Conservation (phyloP, 129 eudicot genomes). For the Heracleum sosnowskyi region DNA sequence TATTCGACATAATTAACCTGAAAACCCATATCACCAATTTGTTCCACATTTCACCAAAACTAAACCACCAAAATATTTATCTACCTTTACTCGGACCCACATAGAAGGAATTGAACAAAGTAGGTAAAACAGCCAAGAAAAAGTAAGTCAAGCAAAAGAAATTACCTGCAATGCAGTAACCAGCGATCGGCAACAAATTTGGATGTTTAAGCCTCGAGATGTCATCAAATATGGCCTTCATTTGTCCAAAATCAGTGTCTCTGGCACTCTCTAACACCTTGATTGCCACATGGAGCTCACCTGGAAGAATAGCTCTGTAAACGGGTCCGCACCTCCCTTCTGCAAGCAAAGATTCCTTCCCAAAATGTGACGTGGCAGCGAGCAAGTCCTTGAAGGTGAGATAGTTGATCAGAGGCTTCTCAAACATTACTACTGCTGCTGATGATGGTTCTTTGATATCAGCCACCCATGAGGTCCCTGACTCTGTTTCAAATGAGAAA, state of each 20-base stretch:
- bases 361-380: conserved; percentile 93
- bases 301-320: conserved; percentile 91
- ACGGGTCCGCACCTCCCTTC: conserved; percentile 97
- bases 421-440: conserved; percentile 81
- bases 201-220: conserved; percentile 69
- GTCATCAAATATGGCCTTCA: conserved; percentile 58
- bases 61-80: not conserved
- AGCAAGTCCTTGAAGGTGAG: conserved; percentile 79
- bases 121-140: not conserved
- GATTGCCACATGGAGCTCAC: conserved; percentile 95
- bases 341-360: conserved; percentile 72
- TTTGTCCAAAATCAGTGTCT: conserved; percentile 41
- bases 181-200: conserved; percentile 67
- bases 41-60: too few relatives aligned
- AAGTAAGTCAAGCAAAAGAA: not conserved
- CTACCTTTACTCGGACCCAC: not conserved
- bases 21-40: not conserved
- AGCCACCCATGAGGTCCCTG: conserved; percentile 94
- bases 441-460: conserved; percentile 74
- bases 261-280: conserved; percentile 77
- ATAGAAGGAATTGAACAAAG: not conserved
- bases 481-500: conserved; percentile 80
- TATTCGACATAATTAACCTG: not conserved
- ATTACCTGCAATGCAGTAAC: conserved; percentile 96
- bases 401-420: conserved; percentile 72